Evolutionary conservation across 139 green algal genomes (phyloP).

Genomic region (Diplosphaera chodatii): DNA sequence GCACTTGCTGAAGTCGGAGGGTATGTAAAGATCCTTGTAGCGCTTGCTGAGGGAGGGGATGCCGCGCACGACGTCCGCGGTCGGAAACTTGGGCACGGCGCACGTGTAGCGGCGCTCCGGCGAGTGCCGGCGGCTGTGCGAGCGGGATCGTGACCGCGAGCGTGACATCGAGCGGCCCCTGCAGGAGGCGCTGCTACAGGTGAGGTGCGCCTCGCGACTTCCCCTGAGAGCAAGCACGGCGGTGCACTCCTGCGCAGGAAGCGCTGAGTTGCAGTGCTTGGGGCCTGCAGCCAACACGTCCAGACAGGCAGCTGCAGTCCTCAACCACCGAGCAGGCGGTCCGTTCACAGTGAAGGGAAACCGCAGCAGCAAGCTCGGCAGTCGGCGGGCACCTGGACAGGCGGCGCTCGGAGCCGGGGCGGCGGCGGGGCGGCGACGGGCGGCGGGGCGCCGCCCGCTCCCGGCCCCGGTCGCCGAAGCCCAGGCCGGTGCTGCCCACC

Average conservation of each 20-base stretch:
- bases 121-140: slow-evolving; percentile 13
- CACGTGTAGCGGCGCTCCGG: slow-evolving; percentile 26
- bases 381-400: not conserved
- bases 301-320: too few relatives aligned
- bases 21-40: slow-evolving; percentile 56
- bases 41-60: slow-evolving; percentile 41
- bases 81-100: slow-evolving; percentile 26
- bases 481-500: slow-evolving; percentile 28
- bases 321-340: too few relatives aligned
- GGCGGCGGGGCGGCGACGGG: slow-evolving; percentile 9
- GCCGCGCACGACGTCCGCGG: slow-evolving; percentile 25
- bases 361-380: too few relatives aligned
- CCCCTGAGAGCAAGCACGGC: too few relatives aligned
- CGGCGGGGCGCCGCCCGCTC: slow-evolving; percentile 3
- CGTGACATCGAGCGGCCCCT: slow-evolving; percentile 5
- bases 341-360: too few relatives aligned
- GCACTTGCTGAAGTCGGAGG: slow-evolving; percentile 34
- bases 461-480: slow-evolving; percentile 20
- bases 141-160: slow-evolving; percentile 9
- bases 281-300: too few relatives aligned
- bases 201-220: too few relatives aligned
- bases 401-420: not conserved
- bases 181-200: too few relatives aligned
- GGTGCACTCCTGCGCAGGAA: too few relatives aligned
- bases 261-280: too few relatives aligned